Evolutionary conservation across 768 basidiomycete species (phyloP).

Genomic region (Termitomyces sp.): DNA sequence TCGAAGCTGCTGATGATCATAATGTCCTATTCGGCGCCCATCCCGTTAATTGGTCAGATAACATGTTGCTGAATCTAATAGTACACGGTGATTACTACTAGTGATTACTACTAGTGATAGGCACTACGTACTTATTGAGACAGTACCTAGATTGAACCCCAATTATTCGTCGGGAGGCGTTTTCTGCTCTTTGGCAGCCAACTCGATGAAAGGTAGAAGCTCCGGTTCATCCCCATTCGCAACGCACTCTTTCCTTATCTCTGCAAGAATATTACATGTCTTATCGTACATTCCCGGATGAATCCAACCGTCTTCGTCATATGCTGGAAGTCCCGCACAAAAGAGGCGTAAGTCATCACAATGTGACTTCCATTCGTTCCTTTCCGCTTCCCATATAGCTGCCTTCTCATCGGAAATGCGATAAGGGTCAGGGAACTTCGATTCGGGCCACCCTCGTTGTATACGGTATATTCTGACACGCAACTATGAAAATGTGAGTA

Average conservation of each 20-base stretch:
- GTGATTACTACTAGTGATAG: background rate
- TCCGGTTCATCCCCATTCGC: background rate
- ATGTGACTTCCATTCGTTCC: background rate
- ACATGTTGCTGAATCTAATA: background rate
- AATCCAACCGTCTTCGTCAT: background rate
- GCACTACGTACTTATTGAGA: background rate
- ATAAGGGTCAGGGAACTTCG: background rate
- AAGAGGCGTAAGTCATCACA: background rate
- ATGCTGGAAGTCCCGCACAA: too few species aligned
- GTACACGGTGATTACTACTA: background rate
- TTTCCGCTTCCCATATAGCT: background rate
- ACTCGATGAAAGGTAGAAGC: background rate
- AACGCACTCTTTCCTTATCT: background rate
- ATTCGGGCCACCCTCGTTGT: background rate
- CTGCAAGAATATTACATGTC: background rate
- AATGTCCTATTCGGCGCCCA: background rate
- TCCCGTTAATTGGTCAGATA: background rate
- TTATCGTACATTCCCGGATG: background rate
- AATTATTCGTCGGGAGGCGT: background rate
- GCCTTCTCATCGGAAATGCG: background rate
- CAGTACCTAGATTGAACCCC: background rate
- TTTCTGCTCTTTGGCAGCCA: background rate
- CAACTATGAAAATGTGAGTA: background rate
- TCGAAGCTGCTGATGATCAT: background rate
- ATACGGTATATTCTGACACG: background rate